Evolutionary conservation across 306 rosid genomes (phyloP).

Genomic region (Vigna reflexopilosa): DNA sequence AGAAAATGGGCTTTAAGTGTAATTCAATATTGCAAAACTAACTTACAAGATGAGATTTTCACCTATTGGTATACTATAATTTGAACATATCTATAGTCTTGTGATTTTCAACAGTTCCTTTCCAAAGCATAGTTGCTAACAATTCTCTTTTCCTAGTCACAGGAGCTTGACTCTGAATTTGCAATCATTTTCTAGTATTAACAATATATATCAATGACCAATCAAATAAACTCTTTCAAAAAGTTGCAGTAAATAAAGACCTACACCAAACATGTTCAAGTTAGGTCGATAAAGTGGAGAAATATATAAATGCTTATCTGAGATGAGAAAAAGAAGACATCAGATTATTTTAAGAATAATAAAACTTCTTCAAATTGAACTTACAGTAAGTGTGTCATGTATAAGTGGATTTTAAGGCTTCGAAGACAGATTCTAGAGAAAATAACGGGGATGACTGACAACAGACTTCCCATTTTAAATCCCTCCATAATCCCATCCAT

Average conservation of each 20-base stretch:
- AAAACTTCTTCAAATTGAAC: not conserved
- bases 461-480: conserved; percentile 1
- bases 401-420: not conserved
- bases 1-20: too few species aligned
- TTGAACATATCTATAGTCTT: too few species aligned
- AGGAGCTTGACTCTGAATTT: not conserved
- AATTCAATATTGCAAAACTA: too few species aligned
- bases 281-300: not conserved
- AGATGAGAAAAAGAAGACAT: not conserved
- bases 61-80: too few species aligned
- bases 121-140: not conserved
- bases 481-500: conserved; percentile 5
- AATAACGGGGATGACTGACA: not conserved
- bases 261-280: not conserved
- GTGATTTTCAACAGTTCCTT: not conserved
- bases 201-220: not conserved
- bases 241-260: not conserved
- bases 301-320: not conserved
- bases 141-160: too few species aligned
- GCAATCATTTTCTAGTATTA: not conserved
- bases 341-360: not conserved
- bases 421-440: not conserved
- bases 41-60: too few species aligned
- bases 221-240: not conserved
- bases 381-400: not conserved